phyloP scores from a whole-genome alignment of 2,329 filamentous ascomycete species.

The Paracorniculantispora psalliotae region DNA sequence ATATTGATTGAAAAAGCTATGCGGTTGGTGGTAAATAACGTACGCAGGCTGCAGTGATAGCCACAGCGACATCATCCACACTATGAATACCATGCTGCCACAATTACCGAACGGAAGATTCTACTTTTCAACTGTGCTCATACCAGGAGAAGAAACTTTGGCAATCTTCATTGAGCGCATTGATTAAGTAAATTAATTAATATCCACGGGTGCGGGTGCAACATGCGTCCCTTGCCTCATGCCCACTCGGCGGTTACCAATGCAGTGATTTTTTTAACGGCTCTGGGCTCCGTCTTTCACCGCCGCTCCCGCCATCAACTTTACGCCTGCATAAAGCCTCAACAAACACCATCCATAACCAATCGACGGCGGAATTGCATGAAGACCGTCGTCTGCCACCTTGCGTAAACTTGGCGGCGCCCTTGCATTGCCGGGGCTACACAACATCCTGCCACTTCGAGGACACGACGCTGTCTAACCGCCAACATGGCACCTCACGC shows the following conservation, averaged over 20 bases:
- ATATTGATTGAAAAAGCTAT: no score
- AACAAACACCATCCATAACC: background rate
- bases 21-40: no score
- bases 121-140: no score
- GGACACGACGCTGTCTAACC: background rate
- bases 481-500: slow-evolving; percentile 9
- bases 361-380: background rate
- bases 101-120: no score
- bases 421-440: background rate
- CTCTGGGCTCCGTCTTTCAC: background rate
- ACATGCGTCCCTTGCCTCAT: background rate
- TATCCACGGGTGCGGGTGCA: no score
- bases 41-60: no score
- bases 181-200: no score
- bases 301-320: background rate
- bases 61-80: no score
- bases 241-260: background rate
- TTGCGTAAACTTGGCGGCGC: background rate
- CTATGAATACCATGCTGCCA: no score
- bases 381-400: background rate
- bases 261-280: background rate
- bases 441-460: background rate
- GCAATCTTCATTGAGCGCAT: no score
- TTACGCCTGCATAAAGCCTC: background rate
- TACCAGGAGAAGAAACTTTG: no score